phyloP scores from a whole-genome alignment of 164 flowering plant species.

The Echeveria elegans region DNA sequence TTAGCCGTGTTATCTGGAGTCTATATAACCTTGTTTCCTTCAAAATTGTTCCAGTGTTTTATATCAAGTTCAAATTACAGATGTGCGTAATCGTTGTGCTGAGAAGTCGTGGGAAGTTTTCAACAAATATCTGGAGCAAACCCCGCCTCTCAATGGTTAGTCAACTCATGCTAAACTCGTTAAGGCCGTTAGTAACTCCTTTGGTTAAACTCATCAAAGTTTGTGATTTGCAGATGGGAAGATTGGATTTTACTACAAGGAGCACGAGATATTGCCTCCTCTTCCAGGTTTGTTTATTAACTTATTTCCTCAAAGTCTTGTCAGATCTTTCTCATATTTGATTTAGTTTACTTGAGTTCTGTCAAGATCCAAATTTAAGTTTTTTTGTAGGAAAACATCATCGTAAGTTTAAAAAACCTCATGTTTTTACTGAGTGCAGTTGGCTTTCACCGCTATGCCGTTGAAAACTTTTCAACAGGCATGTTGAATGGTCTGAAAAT shows the following conservation, averaged over 20 bases:
- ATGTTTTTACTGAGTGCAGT: constrained; percentile 28
- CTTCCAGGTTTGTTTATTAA: constrained; percentile 55
- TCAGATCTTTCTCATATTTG: not conserved
- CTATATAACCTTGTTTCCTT: not conserved
- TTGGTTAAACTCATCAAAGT: not conserved
- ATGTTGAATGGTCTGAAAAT: constrained; percentile 39
- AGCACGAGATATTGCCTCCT: constrained; percentile 96
- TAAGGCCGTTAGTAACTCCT: constrained; percentile 6
- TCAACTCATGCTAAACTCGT: not conserved
- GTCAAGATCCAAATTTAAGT: not conserved
- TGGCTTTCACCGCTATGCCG: constrained; percentile 70
- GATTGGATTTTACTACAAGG: constrained; percentile 90
- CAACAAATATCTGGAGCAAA: constrained; percentile 49
- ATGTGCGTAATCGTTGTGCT: constrained; percentile 65
- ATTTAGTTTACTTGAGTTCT: not conserved
- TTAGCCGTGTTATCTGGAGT: not conserved
- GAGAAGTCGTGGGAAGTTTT: constrained; percentile 84
- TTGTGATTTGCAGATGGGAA: constrained; percentile 50
- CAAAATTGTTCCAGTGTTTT: not conserved
- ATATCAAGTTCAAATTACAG: constrained; percentile 21
- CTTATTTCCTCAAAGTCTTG: not conserved
- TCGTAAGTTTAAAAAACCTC: not conserved
- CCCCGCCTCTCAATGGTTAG: constrained; percentile 79
- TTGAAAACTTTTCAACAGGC: constrained; percentile 42
- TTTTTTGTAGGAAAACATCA: not conserved